Evolutionary conservation across 140 eudicot species (phyloP).

Genomic region (Stevia rebaudiana): DNA sequence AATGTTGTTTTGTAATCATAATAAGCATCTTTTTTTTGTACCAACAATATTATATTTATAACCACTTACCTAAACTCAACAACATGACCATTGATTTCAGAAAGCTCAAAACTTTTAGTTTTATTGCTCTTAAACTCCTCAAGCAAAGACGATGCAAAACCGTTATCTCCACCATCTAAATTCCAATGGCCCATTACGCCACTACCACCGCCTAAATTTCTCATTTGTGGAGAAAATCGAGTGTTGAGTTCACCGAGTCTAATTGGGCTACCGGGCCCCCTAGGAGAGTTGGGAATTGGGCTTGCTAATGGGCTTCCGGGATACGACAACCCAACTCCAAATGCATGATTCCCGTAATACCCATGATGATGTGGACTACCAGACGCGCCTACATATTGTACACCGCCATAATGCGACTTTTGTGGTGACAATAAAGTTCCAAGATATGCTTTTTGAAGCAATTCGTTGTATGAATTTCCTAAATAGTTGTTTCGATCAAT

Average conservation of each 20-base stretch:
- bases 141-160: conserved; percentile 63
- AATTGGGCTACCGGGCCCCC: conserved; percentile 89
- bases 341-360: conserved; percentile 75
- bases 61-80: conserved; percentile 77
- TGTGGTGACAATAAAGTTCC: conserved; percentile 70
- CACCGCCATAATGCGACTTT: conserved; percentile 65
- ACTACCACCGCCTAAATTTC: conserved; percentile 62
- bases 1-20: neutral
- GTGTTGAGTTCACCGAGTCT: conserved; percentile 69
- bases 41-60: neutral
- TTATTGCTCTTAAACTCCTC: conserved; percentile 97
- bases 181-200: conserved; percentile 83
- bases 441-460: conserved; percentile 81
- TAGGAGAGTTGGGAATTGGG: conserved; percentile 75
- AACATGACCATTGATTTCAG: conserved; percentile 84
- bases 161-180: conserved; percentile 55
- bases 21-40: too few species aligned
- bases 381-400: conserved; percentile 41
- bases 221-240: conserved; percentile 62
- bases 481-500: conserved; percentile 39
- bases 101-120: conserved; percentile 77
- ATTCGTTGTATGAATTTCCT: conserved; percentile 37
- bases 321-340: conserved; percentile 78
- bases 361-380: conserved; percentile 72
- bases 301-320: conserved; percentile 85